Conservation (phyloP, 108 stramenopile genomes). For the Parmales sp. region DNA sequence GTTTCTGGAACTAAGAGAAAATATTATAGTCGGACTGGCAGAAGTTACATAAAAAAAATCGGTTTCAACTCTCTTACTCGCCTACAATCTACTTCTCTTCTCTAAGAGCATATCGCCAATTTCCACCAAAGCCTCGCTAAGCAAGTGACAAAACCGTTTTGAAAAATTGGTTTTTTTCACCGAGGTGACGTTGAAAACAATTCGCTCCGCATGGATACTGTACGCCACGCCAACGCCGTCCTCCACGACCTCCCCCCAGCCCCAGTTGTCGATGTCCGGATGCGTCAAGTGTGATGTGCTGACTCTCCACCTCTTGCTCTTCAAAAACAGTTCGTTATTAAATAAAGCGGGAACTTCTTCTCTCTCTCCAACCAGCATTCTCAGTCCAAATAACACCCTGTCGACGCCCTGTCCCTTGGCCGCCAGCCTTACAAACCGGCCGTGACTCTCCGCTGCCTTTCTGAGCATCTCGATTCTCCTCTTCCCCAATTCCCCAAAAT, state of each 20-base stretch:
- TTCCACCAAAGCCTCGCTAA: constrained; percentile 72
- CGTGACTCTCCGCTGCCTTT: not conserved
- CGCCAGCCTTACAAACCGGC: constrained; percentile 52
- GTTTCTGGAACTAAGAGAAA: too few species aligned
- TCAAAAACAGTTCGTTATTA: constrained; percentile 54
- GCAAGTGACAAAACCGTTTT: constrained; percentile 41
- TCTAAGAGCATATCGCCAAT: constrained; percentile 58
- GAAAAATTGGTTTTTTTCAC: constrained; percentile 55
- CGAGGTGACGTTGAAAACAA: constrained; percentile 68
- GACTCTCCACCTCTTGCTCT: constrained; percentile 74
- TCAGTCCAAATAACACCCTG: constrained; percentile 69
- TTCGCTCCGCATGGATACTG: constrained; percentile 55
- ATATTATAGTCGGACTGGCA: too few species aligned
- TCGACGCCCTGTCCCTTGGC: constrained; percentile 71
- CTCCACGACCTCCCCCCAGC: constrained; percentile 80
- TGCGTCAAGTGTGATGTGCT: constrained; percentile 79
- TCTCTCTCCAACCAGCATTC: constrained; percentile 43
- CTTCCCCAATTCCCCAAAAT: not conserved
- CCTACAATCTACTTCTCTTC: constrained; percentile 21
- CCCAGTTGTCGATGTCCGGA: constrained; percentile 76
- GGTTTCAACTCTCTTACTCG: not conserved
- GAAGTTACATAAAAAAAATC: too few species aligned
- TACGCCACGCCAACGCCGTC: constrained; percentile 80
- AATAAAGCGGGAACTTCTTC: constrained; percentile 55
- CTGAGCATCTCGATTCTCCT: not conserved